Evolutionary conservation across 1,284 basidiomycete genomes (phyloP), one percentile per base, ranked within the genome.

Genomic region (Phellopilus nigrolimitatus): DNA sequence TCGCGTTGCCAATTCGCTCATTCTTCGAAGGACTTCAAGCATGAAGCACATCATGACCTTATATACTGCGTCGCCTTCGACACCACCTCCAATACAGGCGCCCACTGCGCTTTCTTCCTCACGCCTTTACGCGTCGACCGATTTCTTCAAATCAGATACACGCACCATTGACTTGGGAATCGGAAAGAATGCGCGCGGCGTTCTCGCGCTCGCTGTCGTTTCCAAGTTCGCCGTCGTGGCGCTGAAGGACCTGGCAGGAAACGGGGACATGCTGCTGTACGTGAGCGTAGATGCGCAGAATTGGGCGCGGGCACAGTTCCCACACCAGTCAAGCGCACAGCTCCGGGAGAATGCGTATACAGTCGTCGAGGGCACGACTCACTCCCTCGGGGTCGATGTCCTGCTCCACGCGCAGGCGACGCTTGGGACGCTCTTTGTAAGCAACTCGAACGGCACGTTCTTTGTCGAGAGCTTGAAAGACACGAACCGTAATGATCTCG

Each of bases 301-400:
- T 2, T 97, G 92, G 92, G 84, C 85, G 1, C 80, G 82, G 59
- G 89, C 86, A 3, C 79, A 80, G 49, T 95, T 95, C 71, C 92
- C 92, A 3, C 91, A 93, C 60, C 88, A 90, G 3, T 81, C 81
- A 0, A 84, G 82, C 7, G 85, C 89, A 3, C 76, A 79, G 37
- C 75, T 95, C 3, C 77, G 82, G 5, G 91, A 95, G 68, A 94
- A 93, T 62, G 91, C 90, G 7, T 98, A 99, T 66, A 99, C 95
- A 0, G 85, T 99, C 57, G 89, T 99, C 52, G 94, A 98, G 66
- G 88, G 84, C 12, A 95, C 93, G 2, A 83, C 84, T 0, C 91
- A 97, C 64, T 97, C 92, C 8, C 79, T 99, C 34, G 91, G 88
- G 12, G 91, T 99, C 36, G 97, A 99, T 62, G 94, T 98, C 45